Base-by-base conservation (phyloP, 495 filamentous ascomycete genomes). In the Penicillium paradoxum region DNA sequence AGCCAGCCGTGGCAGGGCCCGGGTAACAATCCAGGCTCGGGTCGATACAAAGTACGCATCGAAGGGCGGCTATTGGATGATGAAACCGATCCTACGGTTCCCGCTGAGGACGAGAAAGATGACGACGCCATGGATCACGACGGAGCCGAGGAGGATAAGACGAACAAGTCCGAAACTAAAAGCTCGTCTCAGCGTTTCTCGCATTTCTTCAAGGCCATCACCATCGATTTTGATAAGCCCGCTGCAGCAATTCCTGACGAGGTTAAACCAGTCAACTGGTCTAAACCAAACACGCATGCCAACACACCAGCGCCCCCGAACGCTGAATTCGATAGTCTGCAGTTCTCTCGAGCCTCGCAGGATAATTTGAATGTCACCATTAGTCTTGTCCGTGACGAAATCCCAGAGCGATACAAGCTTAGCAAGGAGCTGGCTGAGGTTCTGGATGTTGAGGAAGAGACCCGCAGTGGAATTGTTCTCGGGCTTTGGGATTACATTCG, bases 401-500 rank as follows among this genome's bases (percentile, higher is more conserved):
- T 82, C 6, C 90, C 88, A 0, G 93, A 97, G 67, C 80, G 90
- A 27, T 96, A 83, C 62, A 81, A 81, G 55, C 73, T 97, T 25
- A 90, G 83, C 65, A 82, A 83, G 46, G 79, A 83, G 53, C 72
- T 99, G 8, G 88, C 90, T 24, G 88, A 95, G 49, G 77, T 99
- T 10, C 73, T 97, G 18, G 95, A 97, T 60, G 85, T 87, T 43
- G 79, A 84, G 45, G 90, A 95, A 62, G 95, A 91, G 45, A 91
- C 91, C 14, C 81, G 89, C 11, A 84, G 89, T 32, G 90, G 89
- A 29, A 86, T 90, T 25, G 83, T 95, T 18, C 86, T 92, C 74
- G 91, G 87, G 22, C 80, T 99, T 24, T 97, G 90, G 90, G 90
- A 97, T 65, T 99, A 99, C 65, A 87, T 95, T 56, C 86, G 87